Evolutionary conservation across 768 basidiomycete genomes (phyloP).

Genomic region (Serendipita indica): DNA sequence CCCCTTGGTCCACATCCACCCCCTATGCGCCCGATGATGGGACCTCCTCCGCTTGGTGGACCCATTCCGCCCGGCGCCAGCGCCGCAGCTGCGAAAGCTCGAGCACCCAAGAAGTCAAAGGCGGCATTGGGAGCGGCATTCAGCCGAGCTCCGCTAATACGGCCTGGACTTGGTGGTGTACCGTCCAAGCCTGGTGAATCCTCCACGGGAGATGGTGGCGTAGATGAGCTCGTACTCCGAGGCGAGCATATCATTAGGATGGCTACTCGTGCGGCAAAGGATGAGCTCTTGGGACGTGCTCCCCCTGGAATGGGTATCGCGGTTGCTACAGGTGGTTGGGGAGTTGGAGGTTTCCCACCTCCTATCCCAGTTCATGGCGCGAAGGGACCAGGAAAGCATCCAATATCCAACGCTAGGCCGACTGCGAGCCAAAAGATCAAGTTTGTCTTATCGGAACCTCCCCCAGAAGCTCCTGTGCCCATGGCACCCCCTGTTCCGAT

Average conservation of each 20-base stretch:
- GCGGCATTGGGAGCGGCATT: not conserved
- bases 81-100: not conserved
- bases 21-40: not conserved
- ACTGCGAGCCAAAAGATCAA: not conserved
- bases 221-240: not conserved
- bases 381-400: not conserved
- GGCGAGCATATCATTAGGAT: not conserved
- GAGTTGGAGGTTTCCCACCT: not conserved
- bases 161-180: not conserved
- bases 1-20: not conserved
- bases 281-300: not conserved
- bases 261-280: slow-evolving; percentile 7
- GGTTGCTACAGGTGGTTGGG: slow-evolving; percentile 3
- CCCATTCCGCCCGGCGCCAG: not conserved
- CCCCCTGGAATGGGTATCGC: not conserved
- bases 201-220: not conserved
- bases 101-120: not conserved
- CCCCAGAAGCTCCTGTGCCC: not conserved
- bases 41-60: not conserved
- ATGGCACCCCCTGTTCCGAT: not conserved
- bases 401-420: not conserved
- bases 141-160: not conserved
- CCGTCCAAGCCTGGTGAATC: not conserved
- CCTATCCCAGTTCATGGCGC: not conserved
- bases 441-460: not conserved